Conservation (phyloP, 352 stramenopile species). For the Phytophthora capsici region DNA sequence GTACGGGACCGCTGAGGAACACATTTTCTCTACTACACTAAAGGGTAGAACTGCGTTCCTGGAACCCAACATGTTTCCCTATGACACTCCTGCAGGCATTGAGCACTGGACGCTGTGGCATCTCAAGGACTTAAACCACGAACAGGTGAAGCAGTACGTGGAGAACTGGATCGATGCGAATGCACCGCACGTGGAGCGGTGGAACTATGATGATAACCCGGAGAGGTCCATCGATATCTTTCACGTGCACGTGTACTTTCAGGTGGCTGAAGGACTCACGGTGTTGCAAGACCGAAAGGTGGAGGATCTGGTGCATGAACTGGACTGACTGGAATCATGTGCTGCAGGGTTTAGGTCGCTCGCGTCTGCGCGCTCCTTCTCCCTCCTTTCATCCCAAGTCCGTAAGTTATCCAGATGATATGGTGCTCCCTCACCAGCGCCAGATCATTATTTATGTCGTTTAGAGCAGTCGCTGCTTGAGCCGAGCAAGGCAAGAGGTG, state of each 20-base stretch:
- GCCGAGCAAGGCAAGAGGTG: constrained; percentile 9
- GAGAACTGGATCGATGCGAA: constrained; percentile 90
- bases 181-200: constrained; percentile 71
- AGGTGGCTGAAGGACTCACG: constrained; percentile 58
- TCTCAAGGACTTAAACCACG: constrained; percentile 73
- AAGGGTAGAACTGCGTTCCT: constrained; percentile 83
- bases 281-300: constrained; percentile 71
- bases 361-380: constrained; percentile 19
- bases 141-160: constrained; percentile 89
- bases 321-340: constrained; percentile 57
- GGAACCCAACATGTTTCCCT: constrained; percentile 92
- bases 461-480: constrained; percentile 9
- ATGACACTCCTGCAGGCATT: constrained; percentile 88
- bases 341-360: constrained; percentile 35
- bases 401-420: constrained; percentile 36
- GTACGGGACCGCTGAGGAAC: constrained; percentile 77
- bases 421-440: constrained; percentile 7
- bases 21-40: constrained; percentile 85
- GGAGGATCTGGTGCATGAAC: constrained; percentile 75
- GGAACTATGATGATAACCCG: constrained; percentile 92
- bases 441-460: constrained; percentile 37
- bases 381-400: constrained; percentile 3
- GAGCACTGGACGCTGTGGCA: constrained; percentile 91
- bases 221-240: constrained; percentile 91
- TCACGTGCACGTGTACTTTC: constrained; percentile 91